Percentiles rank a stretch among this genome's conserved stretches.
These are phyloP conservation scores for Termitomyces sp. DNA, from an alignment of 768 basidiomycete genomes.

Conservation along the genomic window DNA sequence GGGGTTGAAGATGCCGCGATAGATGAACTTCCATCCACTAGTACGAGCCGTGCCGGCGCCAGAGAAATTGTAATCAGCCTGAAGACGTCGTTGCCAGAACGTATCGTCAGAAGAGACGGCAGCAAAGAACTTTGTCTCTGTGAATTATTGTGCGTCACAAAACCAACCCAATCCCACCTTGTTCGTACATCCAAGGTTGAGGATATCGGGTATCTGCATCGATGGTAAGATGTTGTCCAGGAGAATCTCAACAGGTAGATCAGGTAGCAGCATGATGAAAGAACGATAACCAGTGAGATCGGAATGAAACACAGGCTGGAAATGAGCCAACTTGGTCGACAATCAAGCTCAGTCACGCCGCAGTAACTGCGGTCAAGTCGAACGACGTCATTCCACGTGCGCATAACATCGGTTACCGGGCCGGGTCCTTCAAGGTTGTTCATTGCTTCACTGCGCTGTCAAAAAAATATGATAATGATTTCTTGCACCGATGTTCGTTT, in stretches of 20 bases:
- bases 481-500: neutral
- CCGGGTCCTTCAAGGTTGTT: neutral
- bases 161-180: slow-evolving; percentile 28
- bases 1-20: slow-evolving; percentile 58
- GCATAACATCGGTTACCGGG: neutral
- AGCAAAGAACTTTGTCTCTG: slow-evolving; percentile 43
- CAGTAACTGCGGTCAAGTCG: neutral
- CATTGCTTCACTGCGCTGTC: neutral
- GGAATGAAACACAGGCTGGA: neutral
- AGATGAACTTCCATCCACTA: slow-evolving; percentile 77
- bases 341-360: neutral
- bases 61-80: slow-evolving; percentile 74
- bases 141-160: neutral
- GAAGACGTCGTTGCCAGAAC: slow-evolving; percentile 70
- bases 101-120: slow-evolving; percentile 61
- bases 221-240: slow-evolving; percentile 65
- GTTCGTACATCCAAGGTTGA: slow-evolving; percentile 54
- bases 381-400: slow-evolving; percentile 1
- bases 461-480: neutral
- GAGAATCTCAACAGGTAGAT: slow-evolving; percentile 72
- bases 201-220: slow-evolving; percentile 48
- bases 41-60: slow-evolving; percentile 65
- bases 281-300: neutral
- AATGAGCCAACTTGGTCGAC: neutral
- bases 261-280: slow-evolving; percentile 23